phyloP scores from a whole-genome alignment of 257 asterid genomes.

The Solanum lignicaule region DNA sequence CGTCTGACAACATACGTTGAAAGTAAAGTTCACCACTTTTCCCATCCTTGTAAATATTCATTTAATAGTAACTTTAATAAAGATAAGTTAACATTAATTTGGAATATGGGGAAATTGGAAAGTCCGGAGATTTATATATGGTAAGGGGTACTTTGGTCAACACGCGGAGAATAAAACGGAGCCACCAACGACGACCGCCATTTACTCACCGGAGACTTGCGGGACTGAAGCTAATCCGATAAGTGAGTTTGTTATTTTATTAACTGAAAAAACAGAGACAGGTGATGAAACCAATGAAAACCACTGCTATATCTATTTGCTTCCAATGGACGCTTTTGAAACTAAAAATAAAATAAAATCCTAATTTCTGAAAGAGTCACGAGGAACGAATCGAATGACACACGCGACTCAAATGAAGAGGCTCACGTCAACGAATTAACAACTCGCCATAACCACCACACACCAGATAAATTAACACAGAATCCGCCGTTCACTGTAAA shows the following conservation, averaged over 20 bases:
- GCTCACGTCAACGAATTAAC: not conserved
- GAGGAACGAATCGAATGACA: constrained; percentile 7
- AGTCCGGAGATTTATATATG: not conserved
- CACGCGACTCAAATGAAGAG: constrained; percentile 13
- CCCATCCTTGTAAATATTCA: not conserved
- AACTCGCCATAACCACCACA: constrained; percentile 2
- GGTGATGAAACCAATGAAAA: not conserved
- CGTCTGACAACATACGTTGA: constrained; percentile 23
- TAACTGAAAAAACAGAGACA: constrained; percentile 3
- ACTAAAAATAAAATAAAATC: constrained; percentile 15
- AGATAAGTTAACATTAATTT: not conserved
- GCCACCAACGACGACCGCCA: not conserved
- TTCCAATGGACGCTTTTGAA: constrained; percentile 18
- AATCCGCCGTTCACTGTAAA: constrained; percentile 13
- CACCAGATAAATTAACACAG: not conserved
- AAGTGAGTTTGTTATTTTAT: not conserved
- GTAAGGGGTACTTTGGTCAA: constrained; percentile 19
- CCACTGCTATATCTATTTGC: constrained; percentile 24
- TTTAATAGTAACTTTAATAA: not conserved
- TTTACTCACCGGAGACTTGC: constrained; percentile 3
- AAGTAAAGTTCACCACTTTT: constrained; percentile 17
- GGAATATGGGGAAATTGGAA: not conserved
- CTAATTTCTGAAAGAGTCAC: constrained; percentile 13
- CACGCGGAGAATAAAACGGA: not conserved
- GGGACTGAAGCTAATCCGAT: not conserved